Evolutionary conservation across 225 moss, liverwort and hornwort species (phyloP), one percentile per base, ranked within the genome.

Genomic region (Bryum argenteum): DNA sequence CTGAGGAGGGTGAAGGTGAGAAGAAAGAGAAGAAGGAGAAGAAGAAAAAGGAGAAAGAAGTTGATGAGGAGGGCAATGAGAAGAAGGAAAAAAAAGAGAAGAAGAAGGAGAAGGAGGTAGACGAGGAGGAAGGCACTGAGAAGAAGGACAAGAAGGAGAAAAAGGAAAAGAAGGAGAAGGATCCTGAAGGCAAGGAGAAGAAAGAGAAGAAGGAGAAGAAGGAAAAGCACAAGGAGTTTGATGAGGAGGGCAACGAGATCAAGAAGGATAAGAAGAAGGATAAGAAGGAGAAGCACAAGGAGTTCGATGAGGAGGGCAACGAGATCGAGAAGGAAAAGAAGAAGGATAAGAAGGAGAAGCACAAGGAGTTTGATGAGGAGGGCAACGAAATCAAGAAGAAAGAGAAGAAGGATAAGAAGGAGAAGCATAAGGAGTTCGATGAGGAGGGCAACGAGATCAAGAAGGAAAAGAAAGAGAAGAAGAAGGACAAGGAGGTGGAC

Each of bases 21-120:
- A 58, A 71, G 44, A 70, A 60, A 21, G 59, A 69, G 33, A 50
- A 78, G 65, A 69, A 75, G 42, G 63, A 77, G 47, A 47, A 71
- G 24, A 55, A 74, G 26, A 38, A 69, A 10, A 63, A 66, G 37
- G 57, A 61, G 47, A 45, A 80, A 5, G 70, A 80, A 0, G 71
- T 47, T 4, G 53, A 53, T 8, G 72, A 48, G n/a, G 69, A 67
- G n/a, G 66, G 38, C 1, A 26, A 26, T 0, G 65, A 69, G 8
- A 53, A 54, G 12, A 69, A 58, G 47, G 44, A 70, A 21, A 66
- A 69, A 63, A 67, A 70, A 12, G 48, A 71, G 2, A 72, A 72
- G 21, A 61, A 74, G 23, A 69, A 73, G 5, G 66, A 65, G 5
- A 28, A 67, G 17, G 39, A 50, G 71, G 61, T 40, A 1, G 52